Conservation (phyloP, 306 rosid species). For the Gastrolobium bilobum region DNA sequence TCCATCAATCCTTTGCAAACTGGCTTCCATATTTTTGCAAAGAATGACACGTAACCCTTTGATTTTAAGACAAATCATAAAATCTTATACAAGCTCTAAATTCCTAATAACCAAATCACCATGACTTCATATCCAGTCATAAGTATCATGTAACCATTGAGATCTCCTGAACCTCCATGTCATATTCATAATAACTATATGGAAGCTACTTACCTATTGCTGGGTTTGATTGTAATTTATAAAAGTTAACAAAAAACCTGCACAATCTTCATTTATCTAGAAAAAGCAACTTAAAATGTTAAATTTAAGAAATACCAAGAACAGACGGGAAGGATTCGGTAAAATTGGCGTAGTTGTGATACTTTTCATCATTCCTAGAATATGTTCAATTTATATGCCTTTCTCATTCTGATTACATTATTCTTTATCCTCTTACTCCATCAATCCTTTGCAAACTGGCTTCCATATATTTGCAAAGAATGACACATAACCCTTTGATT, state of each 20-base stretch:
- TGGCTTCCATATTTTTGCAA: constrained; percentile 21
- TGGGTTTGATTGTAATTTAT: constrained; percentile 12
- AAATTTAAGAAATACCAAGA: constrained; percentile 15
- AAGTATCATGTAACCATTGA: constrained; percentile 10
- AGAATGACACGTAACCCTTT: constrained; percentile 31
- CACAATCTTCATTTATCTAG: constrained; percentile 16
- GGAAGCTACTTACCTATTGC: constrained; percentile 5
- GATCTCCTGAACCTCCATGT: constrained; percentile 21
- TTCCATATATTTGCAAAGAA: constrained; percentile 24
- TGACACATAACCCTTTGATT: constrained; percentile 29
- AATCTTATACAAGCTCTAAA: constrained; percentile 33
- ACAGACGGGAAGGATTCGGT: constrained; percentile 13
- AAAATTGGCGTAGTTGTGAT: constrained; percentile 9
- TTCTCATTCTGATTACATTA: constrained; percentile 28
- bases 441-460: background rate
- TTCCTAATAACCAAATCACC: constrained; percentile 35
- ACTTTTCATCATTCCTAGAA: constrained; percentile 3
- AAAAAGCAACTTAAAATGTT: constrained; percentile 29
- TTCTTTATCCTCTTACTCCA: constrained; percentile 13
- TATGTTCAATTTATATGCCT: constrained; percentile 1
- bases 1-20: background rate
- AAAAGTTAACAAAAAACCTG: constrained; percentile 24
- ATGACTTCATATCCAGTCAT: constrained; percentile 34
- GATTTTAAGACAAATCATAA: constrained; percentile 32
- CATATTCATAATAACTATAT: constrained; percentile 1